Percentiles rank a stretch among this genome's conserved stretches.
These are phyloP conservation scores for Candida cerambycidarum DNA, from an alignment of 805 yeast genomes.

Conservation along the genomic window DNA sequence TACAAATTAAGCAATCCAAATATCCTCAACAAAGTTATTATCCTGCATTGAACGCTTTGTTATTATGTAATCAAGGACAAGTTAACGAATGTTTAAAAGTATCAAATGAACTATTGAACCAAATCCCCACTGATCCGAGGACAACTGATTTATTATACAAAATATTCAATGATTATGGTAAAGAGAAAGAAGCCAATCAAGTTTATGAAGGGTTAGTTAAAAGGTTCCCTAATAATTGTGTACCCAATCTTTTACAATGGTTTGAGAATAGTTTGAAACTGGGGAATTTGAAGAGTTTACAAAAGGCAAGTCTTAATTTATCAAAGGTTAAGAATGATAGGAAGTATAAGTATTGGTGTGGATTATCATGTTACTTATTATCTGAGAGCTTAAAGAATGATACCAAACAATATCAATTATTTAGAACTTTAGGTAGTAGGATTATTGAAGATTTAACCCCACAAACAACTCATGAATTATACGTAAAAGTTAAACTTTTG, in stretches of 20 bases:
- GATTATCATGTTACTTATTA: conserved; percentile 51
- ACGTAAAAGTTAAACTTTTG: conserved; percentile 46
- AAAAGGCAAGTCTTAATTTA: conserved; percentile 48
- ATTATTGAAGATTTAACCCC: conserved; percentile 55
- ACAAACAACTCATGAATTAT: conserved; percentile 62
- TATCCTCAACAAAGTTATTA: conserved; percentile 59
- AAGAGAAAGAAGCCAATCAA: conserved; percentile 38
- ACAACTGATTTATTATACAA: conserved; percentile 49
- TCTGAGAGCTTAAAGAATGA: conserved; percentile 24
- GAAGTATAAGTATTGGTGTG: conserved; percentile 50
- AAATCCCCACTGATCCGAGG: conserved; percentile 54
- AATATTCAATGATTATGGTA: conserved; percentile 42
- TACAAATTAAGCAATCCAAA: conserved; percentile 49
- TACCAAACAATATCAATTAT: conserved; percentile 49
- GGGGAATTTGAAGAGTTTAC: conserved; percentile 51
- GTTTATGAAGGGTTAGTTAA: conserved; percentile 59
- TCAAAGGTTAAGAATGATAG: conserved; percentile 27
- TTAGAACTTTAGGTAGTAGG: conserved; percentile 61
- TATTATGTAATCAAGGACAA: conserved; percentile 33
- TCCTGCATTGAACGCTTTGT: conserved; percentile 43
- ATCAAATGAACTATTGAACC: conserved; percentile 25
- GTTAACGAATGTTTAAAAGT: conserved; percentile 31
- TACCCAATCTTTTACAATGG: conserved; percentile 52
- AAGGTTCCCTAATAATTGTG: conserved; percentile 49
- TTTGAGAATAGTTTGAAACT: conserved; percentile 50